These are phyloP conservation scores for Microthlaspi erraticum DNA, from an alignment of 345 rosid species.

Conservation along the genomic window DNA sequence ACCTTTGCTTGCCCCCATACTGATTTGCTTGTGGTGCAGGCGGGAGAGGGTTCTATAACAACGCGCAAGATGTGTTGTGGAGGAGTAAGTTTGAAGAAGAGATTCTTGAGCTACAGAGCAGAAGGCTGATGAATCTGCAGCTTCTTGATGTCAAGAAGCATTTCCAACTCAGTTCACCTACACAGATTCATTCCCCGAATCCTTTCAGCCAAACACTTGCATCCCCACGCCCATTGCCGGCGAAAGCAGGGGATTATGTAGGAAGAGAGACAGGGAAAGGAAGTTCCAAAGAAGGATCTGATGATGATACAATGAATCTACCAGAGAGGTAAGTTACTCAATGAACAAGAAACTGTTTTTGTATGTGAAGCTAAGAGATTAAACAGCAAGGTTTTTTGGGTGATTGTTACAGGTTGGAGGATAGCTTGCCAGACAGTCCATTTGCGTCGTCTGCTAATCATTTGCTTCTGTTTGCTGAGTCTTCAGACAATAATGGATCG, in stretches of 20 bases:
- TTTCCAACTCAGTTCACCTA: constrained; percentile 67
- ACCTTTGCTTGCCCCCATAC: neutral
- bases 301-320: constrained; percentile 42
- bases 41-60: constrained; percentile 62
- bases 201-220: constrained; percentile 59
- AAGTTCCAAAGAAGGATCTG: constrained; percentile 48
- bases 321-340: constrained; percentile 41
- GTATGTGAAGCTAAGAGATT: constrained; percentile 3
- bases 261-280: constrained; percentile 42
- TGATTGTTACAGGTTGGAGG: constrained; percentile 42
- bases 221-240: constrained; percentile 54
- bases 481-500: constrained; percentile 35
- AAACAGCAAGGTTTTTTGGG: neutral
- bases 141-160: constrained; percentile 84
- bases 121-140: constrained; percentile 77
- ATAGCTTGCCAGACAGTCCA: constrained; percentile 47
- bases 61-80: constrained; percentile 64
- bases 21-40: constrained; percentile 49
- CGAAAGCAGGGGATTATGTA: constrained; percentile 19
- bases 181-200: constrained; percentile 45
- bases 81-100: constrained; percentile 60
- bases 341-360: neutral
- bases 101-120: constrained; percentile 78
- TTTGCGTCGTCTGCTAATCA: constrained; percentile 43
- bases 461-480: constrained; percentile 48